phyloP scores from a whole-genome alignment of 2,329 filamentous ascomycete species.

The Rutstroemia sp. region DNA sequence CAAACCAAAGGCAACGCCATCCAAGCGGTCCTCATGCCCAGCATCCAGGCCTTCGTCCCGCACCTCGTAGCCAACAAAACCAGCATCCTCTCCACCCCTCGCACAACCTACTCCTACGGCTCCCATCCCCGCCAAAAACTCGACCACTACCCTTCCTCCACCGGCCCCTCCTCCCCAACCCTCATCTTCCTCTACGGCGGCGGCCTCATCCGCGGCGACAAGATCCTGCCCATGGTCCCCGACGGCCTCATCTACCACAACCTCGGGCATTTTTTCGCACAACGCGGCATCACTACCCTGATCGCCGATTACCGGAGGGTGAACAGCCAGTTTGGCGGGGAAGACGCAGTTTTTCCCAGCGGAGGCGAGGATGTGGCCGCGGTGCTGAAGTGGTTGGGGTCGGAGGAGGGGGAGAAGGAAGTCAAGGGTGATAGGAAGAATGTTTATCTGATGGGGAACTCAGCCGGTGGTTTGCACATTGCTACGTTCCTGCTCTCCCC shows the following conservation, averaged over 20 bases:
- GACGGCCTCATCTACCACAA: conserved; percentile 25
- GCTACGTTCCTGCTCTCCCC: conserved; percentile 24
- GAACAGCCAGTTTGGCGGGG: conserved; percentile 17
- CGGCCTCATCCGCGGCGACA: conserved; percentile 24
- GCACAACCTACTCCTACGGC: conserved; percentile 21
- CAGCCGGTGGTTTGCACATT: conserved; percentile 27
- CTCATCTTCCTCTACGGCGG: conserved; percentile 28
- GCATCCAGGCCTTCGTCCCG: conserved; percentile 22
- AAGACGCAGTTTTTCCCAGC: conserved; percentile 23
- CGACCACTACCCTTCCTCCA: conserved; percentile 21
- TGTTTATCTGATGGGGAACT: conserved; percentile 27
- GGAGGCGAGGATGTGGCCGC: conserved; percentile 26
- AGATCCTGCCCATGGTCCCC: conserved; percentile 13
- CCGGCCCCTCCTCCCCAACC: conserved; percentile 15
- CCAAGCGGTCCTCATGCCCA: conserved; percentile 16
- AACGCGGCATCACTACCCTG: conserved; percentile 20
- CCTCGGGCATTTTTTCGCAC: conserved; percentile 25
- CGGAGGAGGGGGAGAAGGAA: conserved; percentile 19
- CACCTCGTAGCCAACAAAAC: conserved; percentile 18
- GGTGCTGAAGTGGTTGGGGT: conserved; percentile 8
- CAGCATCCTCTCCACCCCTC: conserved; percentile 20
- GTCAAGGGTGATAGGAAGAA: conserved; percentile 13
- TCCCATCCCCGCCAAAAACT: conserved; percentile 25
- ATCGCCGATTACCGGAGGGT: conserved; percentile 26
- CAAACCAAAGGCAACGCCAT: conserved; percentile 15